Conservation (phyloP, 2,329 filamentous ascomycete genomes). For the Colletotrichum magnum region DNA sequence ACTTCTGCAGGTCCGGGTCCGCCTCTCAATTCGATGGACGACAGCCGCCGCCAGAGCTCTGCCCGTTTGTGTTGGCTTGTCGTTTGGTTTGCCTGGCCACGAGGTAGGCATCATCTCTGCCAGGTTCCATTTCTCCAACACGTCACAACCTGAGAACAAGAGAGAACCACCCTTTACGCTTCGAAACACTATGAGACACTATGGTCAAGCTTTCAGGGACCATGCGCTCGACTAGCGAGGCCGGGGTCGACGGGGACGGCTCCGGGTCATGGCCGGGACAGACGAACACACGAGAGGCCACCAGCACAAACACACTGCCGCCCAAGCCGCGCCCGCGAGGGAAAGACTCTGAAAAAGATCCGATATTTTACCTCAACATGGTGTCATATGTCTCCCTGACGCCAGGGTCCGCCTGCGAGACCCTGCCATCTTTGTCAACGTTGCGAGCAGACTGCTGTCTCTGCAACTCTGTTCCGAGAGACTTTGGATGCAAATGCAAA, state of each 20-base stretch:
- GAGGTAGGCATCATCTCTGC: too few relatives aligned
- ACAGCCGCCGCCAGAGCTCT: constrained; percentile 10
- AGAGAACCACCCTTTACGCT: constrained; percentile 6
- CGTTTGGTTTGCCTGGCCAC: neutral
- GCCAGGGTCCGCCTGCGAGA: constrained; percentile 14
- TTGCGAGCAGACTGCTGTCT: constrained; percentile 23
- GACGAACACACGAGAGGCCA: constrained; percentile 14
- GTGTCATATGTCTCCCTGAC: constrained; percentile 30
- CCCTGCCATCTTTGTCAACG: constrained; percentile 23
- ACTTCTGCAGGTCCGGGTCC: neutral
- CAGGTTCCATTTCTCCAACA: neutral
- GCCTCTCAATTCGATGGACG: constrained; percentile 23
- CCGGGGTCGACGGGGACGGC: constrained; percentile 11
- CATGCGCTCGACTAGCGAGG: constrained; percentile 24
- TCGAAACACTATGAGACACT: constrained; percentile 36
- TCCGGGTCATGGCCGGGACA: constrained; percentile 20
- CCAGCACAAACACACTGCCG: neutral
- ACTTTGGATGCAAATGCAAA: constrained; percentile 4
- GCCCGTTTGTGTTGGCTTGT: constrained; percentile 10
- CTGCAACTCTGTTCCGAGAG: constrained; percentile 13
- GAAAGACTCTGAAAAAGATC: constrained; percentile 6
- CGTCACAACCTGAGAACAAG: constrained; percentile 3
- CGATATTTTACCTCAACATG: constrained; percentile 22
- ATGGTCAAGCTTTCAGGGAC: constrained; percentile 22
- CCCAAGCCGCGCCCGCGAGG: neutral